Evolutionary conservation across 192 early-diverging fungal species (phyloP), one percentile per base, ranked within the genome.

Genomic region (Rhizoclosmatium sp.): DNA sequence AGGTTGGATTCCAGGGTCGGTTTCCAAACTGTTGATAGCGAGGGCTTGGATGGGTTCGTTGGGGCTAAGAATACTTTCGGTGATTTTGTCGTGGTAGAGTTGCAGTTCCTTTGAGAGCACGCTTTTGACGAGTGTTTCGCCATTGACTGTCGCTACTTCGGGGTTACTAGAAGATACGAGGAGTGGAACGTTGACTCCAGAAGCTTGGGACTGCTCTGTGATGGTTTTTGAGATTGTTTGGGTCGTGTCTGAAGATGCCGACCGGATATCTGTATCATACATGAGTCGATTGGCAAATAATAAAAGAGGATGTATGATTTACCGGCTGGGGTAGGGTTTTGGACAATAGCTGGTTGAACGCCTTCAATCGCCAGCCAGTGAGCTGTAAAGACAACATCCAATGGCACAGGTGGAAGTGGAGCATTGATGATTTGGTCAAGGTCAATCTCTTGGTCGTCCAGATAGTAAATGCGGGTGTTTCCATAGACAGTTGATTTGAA

Each of bases 331-430:
- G 91, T 91, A 41, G 98, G 98, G 76, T 99, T 99, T 81, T 99
- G 97, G 19, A 94, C 92, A 77, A 97, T 98, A 10, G 92, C 88
- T 14, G 98, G 98, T 82, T 99, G 98, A 14, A 99, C 96, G n/a
- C 98, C 98, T 74, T 99, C 98, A 73, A 99, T 94, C 1, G 98
- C 97, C n/a, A 99, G 87, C 96, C 96, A 99, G 78, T 99, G 97
- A 9, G 93, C 95, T 85, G 96, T 97, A 76, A 93, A 95, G 2
- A 92, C 91, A 0, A 95, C 89, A 46, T 98, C 96, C 2, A 95
- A 86, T 2, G 98, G 98, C 1, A 97, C 94, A 67, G 92, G 92
- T 0, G 98, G 98, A 16, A 99, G 82, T 1, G 95, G 94, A 14
- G 89, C 89, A 56, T 93, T 92, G 0, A 99, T 86, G 16, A 98